Percentiles rank a stretch among this genome's conserved stretches.
phyloP scores from a whole-genome alignment of 2,329 filamentous ascomycete genomes.

The Purpureocillium takamizusanense region DNA sequence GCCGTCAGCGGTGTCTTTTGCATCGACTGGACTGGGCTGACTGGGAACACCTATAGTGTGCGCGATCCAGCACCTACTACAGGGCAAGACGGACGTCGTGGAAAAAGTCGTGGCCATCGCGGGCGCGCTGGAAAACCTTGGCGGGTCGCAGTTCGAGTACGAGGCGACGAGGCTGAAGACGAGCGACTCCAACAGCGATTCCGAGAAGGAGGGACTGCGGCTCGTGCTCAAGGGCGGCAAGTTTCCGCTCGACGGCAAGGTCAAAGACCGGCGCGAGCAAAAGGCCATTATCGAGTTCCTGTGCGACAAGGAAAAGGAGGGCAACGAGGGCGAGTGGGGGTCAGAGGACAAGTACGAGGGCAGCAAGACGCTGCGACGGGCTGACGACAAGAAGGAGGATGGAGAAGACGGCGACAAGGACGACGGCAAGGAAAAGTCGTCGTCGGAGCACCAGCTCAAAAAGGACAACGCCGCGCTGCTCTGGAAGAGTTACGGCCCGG shows the following conservation, averaged over 20 bases:
- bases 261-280: conserved; percentile 47
- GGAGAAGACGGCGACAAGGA: conserved; percentile 23
- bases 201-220: conserved; percentile 61
- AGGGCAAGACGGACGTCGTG: conserved; percentile 38
- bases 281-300: conserved; percentile 77
- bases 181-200: conserved; percentile 54
- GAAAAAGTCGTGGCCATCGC: conserved; percentile 62
- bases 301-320: conserved; percentile 65
- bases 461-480: conserved; percentile 56
- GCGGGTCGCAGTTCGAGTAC: conserved; percentile 54
- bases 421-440: conserved; percentile 28
- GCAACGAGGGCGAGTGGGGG: conserved; percentile 62
- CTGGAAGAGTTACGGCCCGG: conserved; percentile 63
- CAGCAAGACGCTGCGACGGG: conserved; percentile 4
- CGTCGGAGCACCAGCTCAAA: conserved; percentile 41
- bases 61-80: conserved; percentile 55
- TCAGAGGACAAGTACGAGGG: conserved; percentile 36
- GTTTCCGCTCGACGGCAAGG: conserved; percentile 39
- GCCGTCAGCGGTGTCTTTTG: too few species aligned
- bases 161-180: conserved; percentile 57
- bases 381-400: conserved; percentile 16
- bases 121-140: conserved; percentile 53
- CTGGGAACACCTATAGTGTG: conserved; percentile 49
- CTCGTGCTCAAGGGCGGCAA: conserved; percentile 57
- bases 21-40: background rate